Evolutionary conservation across 768 basidiomycete species (phyloP), one percentile per base, ranked within the genome.

Genomic region (Psilocybe cyanescens): DNA sequence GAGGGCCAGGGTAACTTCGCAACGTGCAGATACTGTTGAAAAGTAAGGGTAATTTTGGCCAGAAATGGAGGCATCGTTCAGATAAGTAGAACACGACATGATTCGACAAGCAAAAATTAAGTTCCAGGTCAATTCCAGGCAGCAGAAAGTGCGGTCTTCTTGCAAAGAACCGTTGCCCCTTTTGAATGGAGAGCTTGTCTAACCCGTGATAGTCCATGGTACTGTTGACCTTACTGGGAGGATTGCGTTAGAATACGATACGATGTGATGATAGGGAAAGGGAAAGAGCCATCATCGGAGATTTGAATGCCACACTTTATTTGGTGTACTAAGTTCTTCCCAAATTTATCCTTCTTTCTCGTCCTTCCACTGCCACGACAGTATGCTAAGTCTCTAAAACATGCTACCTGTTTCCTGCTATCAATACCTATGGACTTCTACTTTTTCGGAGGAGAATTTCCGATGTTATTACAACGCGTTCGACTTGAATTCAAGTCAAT

Each of bases 251-350:
- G 12, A 60, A 53, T 31, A 17, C 41, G 55, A 49, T 37, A 24
- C 33, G 19, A 35, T 24, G 28, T 58, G 8, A 57, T 57, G 55
- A 57, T 57, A 45, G 49, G 29, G 50, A 41, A 52, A 53, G 47
- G 19, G 55, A 57, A 53, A 62, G 45, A 9, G 50, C 11, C 33
- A 35, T 11, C 6, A 17, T 55, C 44, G 50, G 48, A 45, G 47
- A 61, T 24, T n/a, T 19, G 48, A 55, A 56, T 41, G 31, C 44
- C 48, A 33, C 14, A 31, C 59, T 56, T 61, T 61, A 48, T 61
- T 61, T 57, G 60, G 39, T 45, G 24, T 24, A 24, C 24, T 24
- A 39, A 46, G 53, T 30, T 49, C 45, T 49, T 49, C 53, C 51
- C 54, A 24, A 55, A n/a, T 47, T 60, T 53, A 60, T 48, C 60